Percentiles rank a stretch among this genome's conserved stretches.
Conservation (phyloP, 2,329 filamentous ascomycete genomes). For the Macrophomina tecta region DNA sequence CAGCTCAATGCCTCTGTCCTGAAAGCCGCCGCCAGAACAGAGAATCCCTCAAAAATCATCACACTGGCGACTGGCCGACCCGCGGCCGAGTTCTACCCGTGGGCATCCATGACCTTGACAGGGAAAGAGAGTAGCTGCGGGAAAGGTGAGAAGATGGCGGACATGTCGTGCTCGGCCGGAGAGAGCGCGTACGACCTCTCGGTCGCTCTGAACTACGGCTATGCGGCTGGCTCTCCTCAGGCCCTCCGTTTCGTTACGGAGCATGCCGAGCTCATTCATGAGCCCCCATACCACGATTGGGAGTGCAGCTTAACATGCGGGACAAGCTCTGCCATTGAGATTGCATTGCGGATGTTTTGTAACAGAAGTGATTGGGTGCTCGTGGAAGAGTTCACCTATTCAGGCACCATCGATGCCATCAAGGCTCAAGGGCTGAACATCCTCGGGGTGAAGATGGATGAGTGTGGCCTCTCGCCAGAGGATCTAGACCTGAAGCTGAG, state of each 20-base stretch:
- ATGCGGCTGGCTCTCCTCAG: constrained; percentile 35
- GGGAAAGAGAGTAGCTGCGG: not conserved
- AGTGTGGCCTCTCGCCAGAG: constrained; percentile 35
- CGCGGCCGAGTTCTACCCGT: constrained; percentile 29
- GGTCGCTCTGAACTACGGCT: constrained; percentile 37
- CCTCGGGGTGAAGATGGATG: constrained; percentile 39
- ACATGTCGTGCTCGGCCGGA: constrained; percentile 12
- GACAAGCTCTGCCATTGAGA: constrained; percentile 40
- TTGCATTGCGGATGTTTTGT: constrained; percentile 38
- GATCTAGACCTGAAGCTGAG: constrained; percentile 35
- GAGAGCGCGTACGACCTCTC: constrained; percentile 33
- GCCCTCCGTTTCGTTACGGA: constrained; percentile 38
- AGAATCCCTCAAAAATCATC: not conserved
- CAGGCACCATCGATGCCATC: constrained; percentile 35
- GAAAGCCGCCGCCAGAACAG: not conserved
- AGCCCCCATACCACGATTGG: constrained; percentile 42
- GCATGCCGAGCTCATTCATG: constrained; percentile 38
- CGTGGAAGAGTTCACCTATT: constrained; percentile 38
- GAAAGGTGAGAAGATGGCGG: not conserved
- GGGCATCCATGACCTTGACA: constrained; percentile 25
- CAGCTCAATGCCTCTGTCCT: not conserved
- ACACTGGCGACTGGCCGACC: constrained; percentile 26
- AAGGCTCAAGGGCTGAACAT: constrained; percentile 37
- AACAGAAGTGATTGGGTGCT: constrained; percentile 35
- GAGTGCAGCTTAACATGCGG: constrained; percentile 38